Conservation (phyloP, 2,329 filamentous ascomycete genomes). For the Stemphylium beticola region DNA sequence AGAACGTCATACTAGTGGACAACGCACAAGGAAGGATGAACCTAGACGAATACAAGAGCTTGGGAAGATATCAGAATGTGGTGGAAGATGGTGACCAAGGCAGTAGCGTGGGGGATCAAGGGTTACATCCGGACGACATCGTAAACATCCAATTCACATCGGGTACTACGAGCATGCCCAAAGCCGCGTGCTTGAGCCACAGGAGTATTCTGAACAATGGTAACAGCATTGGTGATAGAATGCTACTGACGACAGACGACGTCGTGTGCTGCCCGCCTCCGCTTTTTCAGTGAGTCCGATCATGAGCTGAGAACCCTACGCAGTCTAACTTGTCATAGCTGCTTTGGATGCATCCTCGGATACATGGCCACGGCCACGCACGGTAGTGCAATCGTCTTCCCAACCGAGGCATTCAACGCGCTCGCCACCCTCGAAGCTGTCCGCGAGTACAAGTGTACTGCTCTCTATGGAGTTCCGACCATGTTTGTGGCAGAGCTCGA, state of each 20-base stretch:
- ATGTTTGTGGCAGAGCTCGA: conserved; percentile 94
- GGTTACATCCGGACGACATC: conserved; percentile 68
- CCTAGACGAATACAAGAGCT: conserved; percentile 39
- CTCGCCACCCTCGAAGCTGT: conserved; percentile 70
- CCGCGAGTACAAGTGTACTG: conserved; percentile 68
- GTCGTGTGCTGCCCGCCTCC: conserved; percentile 69
- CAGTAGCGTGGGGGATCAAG: conserved; percentile 54
- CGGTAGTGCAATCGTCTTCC: conserved; percentile 82
- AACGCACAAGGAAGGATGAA: conserved; percentile 69
- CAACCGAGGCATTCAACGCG: conserved; percentile 85
- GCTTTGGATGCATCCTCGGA: conserved; percentile 90
- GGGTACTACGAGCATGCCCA: conserved; percentile 89
- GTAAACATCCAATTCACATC: conserved; percentile 98
- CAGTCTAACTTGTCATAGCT: conserved; percentile 51
- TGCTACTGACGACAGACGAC: conserved; percentile 78
- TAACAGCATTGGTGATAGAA: conserved; percentile 78
- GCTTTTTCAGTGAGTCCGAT: conserved; percentile 52
- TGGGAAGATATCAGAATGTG: conserved; percentile 54
- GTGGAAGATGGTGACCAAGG: conserved; percentile 53
- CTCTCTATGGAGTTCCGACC: conserved; percentile 87
- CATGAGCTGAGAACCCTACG: neutral
- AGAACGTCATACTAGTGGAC: conserved; percentile 76
- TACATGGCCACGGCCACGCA: conserved; percentile 94
- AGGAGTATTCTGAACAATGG: conserved; percentile 92
- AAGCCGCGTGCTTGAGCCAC: conserved; percentile 89